Evolutionary conservation across 495 filamentous ascomycete species (phyloP), one percentile per base, ranked within the genome.

Genomic region (Neurospora sp.): DNA sequence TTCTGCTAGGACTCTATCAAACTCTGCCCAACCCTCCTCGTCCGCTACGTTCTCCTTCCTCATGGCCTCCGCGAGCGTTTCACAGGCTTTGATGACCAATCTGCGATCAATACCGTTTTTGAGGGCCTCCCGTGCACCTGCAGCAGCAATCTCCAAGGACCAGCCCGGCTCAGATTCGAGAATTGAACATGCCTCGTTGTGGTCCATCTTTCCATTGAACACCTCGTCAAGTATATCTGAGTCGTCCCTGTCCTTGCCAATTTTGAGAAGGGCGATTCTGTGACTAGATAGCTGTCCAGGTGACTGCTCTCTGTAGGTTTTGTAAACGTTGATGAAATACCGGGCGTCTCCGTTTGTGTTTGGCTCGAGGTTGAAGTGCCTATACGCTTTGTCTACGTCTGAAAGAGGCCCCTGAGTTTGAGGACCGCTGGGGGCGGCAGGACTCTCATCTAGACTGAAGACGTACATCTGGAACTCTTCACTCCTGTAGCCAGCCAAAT

Each of bases 381-480:
- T 70, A 42, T 80, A 80, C 18, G 76, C 76, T 22, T 68, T 74
- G 2, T 74, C 38, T 31, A 37, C 53, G 53, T 66, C 53, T 18
- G 53, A 66, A 8, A 70, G 41, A 31, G 41, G 31, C 31, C 38
- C 38, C 14, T 76, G 75, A 40, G 73, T 72, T 37, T 77, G 69
- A 66, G 53, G 22, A 18, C 53, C 27, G 53, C 27, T 66, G 14
- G 53, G 27, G 27, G 53, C 53, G 53, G 14, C 53, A 35, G 53
- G 53, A 9, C 53, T 66, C 53, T 66, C 53, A 35, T 66, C 53
- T 27, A 66, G 31, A 7, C n/a, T 59, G 40, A 77, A 61, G 22
- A 74, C 70, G 42, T 76, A 79, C 68, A 79, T 71, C 61, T 80
- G 79, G 10, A 82, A 70, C 0, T 78, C 72, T 16, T 71, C 69